Base-by-base conservation (phyloP, 768 basidiomycete genomes). In the Tulasnella sp. region DNA sequence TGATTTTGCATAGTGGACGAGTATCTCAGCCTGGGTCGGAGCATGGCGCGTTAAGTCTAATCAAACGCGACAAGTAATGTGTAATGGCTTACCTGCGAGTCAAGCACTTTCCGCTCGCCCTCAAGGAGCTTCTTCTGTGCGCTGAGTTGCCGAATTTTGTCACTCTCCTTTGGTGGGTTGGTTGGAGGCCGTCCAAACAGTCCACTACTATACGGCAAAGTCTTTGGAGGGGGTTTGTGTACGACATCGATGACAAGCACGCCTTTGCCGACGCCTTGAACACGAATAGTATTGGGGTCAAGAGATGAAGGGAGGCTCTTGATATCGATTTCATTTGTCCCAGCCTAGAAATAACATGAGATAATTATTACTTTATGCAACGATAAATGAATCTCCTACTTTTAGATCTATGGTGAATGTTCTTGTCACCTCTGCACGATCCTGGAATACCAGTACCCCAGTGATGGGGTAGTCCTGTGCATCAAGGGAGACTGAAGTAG, bases 391-490 rank as follows among this genome's bases (percentile, higher is more conserved):
- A 16, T 5, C n/a, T 57, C 64, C n/a, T 62, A 77, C 77, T 67
- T 73, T 61, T 9, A 80, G 69, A 8, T 69, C 61, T 3, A 77
- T 46, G 0, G 65, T 55, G 61, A 79, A 77, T 0, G 65, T 65
- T 7, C 78, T 70, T 34, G 74, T 72, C 16, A 81, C 63, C 58
- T 81, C 75, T 1, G 77, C 78, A 51, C 70, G 73, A 48, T 64
- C 64, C 5, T 73, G 74, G 60, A 73, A 75, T 64, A 75, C 76
- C 32, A 79, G 66, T 0, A 75, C 77, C 1, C 76, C 74, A 8
- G 74, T 72, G 56, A 80, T 69, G 1, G 72, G 61, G 46, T 69
- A 63, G 0, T 72, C 69, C 13, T 66, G 59, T n/a, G 71, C 71
- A 20, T 54, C 59, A 75, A 50, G n/a, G 15, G 15, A 27, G n/a